These are phyloP conservation scores for Nepenthes mirabilis DNA, from an alignment of 148 eudicot genomes.

Conservation along the genomic window DNA sequence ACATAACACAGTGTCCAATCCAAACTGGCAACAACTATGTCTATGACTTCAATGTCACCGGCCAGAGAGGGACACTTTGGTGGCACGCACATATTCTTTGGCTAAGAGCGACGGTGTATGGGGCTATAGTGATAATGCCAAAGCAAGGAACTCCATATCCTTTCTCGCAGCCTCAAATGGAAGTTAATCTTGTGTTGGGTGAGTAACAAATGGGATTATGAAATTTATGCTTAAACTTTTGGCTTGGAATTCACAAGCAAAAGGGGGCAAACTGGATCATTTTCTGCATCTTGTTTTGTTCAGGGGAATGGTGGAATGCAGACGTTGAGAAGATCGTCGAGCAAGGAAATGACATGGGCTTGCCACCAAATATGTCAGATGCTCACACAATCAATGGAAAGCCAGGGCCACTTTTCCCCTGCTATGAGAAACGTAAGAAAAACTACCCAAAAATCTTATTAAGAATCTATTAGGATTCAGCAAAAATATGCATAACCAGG, in stretches of 20 bases:
- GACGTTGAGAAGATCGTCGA: slow-evolving; percentile 45
- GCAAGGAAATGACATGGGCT: slow-evolving; percentile 32
- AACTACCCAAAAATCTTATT: neutral
- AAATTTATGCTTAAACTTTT: too few relatives aligned
- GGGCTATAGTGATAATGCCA: slow-evolving; percentile 54
- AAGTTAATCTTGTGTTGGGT: slow-evolving; percentile 32
- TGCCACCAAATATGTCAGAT: slow-evolving; percentile 50
- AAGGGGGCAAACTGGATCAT: neutral
- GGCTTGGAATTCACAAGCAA: neutral
- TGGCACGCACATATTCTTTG: slow-evolving; percentile 73
- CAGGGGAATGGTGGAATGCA: slow-evolving; percentile 71
- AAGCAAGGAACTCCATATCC: slow-evolving; percentile 43
- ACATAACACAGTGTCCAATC: slow-evolving; percentile 63
- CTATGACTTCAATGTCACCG: slow-evolving; percentile 45
- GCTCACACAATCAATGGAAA: slow-evolving; percentile 72
- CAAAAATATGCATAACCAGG: too few relatives aligned
- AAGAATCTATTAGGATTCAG: too few relatives aligned
- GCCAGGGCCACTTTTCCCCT: slow-evolving; percentile 50
- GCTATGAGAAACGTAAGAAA: slow-evolving; percentile 45
- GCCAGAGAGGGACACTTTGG: slow-evolving; percentile 63
- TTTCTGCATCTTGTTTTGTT: neutral
- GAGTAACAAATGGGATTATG: neutral
- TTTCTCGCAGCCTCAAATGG: slow-evolving; percentile 38
- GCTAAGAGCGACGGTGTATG: slow-evolving; percentile 59
- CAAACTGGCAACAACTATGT: slow-evolving; percentile 36